Evolutionary conservation across 192 early-diverging fungal species (phyloP).

Genomic region (Rhizophagus clarus): DNA sequence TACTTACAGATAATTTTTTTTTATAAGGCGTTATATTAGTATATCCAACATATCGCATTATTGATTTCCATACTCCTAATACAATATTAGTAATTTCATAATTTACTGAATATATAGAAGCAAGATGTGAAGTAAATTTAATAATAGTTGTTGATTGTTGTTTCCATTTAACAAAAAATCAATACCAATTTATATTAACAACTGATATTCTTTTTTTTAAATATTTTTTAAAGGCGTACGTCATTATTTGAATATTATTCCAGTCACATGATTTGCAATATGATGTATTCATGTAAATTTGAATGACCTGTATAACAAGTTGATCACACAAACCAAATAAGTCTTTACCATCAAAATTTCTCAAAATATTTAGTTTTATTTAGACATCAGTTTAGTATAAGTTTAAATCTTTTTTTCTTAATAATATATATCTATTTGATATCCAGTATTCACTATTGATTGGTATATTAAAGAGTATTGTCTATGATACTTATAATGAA

Average conservation of each 20-base stretch:
- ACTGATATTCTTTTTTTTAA: too few species aligned
- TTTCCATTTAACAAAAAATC: neutral
- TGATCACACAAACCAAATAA: too few species aligned
- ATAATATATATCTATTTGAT: neutral
- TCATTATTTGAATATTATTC: too few species aligned
- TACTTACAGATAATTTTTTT: neutral
- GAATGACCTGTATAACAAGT: too few species aligned
- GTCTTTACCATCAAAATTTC: neutral
- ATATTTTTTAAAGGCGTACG: too few species aligned
- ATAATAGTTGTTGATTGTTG: neutral
- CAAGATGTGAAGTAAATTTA: neutral
- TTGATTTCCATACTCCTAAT: neutral
- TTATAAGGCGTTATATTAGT: conserved; percentile 4
- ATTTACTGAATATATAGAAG: neutral
- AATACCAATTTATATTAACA: too few species aligned
- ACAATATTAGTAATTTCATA: neutral
- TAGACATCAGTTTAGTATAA: neutral
- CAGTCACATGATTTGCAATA: too few species aligned
- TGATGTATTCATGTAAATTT: too few species aligned
- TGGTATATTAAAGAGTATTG: neutral
- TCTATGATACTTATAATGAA: neutral
- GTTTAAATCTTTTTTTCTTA: neutral
- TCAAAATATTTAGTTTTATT: too few species aligned
- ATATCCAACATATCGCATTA: neutral
- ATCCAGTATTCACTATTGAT: neutral